phyloP scores from a whole-genome alignment of 75 land plant genomes.

The Cupressus sempervirens region DNA sequence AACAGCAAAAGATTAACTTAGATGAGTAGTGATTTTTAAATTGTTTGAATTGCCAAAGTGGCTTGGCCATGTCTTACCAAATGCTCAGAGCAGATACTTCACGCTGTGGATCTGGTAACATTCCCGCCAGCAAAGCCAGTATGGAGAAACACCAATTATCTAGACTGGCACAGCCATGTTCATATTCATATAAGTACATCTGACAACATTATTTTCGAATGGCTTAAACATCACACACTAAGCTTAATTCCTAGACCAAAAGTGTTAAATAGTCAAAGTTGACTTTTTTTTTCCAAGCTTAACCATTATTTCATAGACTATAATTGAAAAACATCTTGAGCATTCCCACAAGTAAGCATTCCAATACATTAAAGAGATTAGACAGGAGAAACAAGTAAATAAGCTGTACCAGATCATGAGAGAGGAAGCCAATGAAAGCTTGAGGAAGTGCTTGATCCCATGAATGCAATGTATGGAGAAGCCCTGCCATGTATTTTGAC shows the following conservation, averaged over 20 bases:
- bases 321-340: background rate
- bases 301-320: background rate
- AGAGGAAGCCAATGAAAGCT: conserved; percentile 37
- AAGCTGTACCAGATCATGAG: conserved; percentile 39
- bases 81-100: conserved; percentile 33
- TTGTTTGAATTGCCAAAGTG: background rate
- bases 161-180: conserved; percentile 15
- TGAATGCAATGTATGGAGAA: conserved; percentile 31
- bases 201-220: no score
- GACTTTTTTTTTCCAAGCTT: no score
- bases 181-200: background rate
- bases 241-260: no score
- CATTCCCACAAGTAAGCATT: background rate
- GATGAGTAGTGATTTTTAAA: no score
- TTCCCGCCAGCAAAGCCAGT: conserved; percentile 21
- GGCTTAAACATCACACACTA: no score
- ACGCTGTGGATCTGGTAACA: conserved; percentile 32
- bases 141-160: conserved; percentile 42
- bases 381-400: background rate
- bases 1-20: background rate
- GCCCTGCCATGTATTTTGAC: conserved; percentile 26
- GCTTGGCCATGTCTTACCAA: conserved; percentile 19
- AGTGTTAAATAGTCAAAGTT: no score
- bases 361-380: background rate
- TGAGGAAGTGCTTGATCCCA: conserved; percentile 22